Percentiles rank a stretch among this genome's conserved stretches.
Evolutionary conservation across 805 yeast genomes (phyloP).

Genomic region (Komagataella kurtzmanii): DNA sequence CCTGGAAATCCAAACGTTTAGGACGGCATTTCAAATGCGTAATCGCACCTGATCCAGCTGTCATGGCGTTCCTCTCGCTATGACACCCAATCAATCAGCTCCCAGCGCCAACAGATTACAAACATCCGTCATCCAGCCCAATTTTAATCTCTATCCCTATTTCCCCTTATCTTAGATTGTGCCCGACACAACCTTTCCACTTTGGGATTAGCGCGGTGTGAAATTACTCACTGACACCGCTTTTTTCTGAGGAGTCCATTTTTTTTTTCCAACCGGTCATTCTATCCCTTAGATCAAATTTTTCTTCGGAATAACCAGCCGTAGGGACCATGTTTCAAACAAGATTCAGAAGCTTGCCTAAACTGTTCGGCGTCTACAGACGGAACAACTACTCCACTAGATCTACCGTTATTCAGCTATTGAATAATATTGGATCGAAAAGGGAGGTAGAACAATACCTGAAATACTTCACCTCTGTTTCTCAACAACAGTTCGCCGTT

Average conservation of each 20-base stretch:
- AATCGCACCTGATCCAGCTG: background rate
- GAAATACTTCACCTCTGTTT: slow-evolving; percentile 91
- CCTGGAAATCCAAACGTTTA: too few relatives aligned
- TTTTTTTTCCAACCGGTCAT: background rate
- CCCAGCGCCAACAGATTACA: background rate
- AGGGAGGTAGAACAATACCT: slow-evolving; percentile 97
- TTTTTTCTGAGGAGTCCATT: background rate
- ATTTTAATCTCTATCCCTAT: background rate
- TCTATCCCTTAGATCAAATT: background rate
- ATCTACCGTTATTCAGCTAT: slow-evolving; percentile 88
- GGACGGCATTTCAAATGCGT: background rate
- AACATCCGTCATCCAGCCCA: background rate
- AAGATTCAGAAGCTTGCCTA: background rate
- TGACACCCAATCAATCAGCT: background rate
- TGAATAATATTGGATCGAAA: slow-evolving; percentile 93
- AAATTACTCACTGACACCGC: background rate
- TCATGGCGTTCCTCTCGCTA: background rate
- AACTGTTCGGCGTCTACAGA: background rate
- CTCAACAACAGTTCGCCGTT: slow-evolving; percentile 94
- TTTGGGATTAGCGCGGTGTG: background rate
- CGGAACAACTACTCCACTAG: slow-evolving; percentile 47
- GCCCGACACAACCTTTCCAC: background rate
- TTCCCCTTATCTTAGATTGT: background rate
- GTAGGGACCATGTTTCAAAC: background rate
- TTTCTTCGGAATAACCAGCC: background rate